Conservation (phyloP, 2,329 filamentous ascomycete genomes). For the Hypoxylon sp. region DNA sequence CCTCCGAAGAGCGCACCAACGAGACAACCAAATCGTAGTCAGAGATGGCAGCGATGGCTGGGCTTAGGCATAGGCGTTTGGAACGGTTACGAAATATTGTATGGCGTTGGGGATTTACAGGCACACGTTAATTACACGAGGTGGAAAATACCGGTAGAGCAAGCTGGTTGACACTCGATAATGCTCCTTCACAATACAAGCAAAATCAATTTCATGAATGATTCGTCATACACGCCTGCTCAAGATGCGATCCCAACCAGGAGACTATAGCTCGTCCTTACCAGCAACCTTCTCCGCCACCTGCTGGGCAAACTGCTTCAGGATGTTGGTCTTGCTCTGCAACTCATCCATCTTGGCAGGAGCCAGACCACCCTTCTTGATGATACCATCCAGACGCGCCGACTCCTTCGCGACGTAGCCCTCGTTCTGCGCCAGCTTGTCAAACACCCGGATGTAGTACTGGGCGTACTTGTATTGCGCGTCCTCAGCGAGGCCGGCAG, state of each 20-base stretch:
- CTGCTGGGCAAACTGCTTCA: constrained; percentile 76
- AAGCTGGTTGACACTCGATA: constrained; percentile 6
- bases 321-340: constrained; percentile 84
- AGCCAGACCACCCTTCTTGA: constrained; percentile 86
- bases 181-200: constrained; percentile 18
- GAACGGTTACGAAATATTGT: constrained; percentile 28
- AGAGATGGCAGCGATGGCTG: not conserved
- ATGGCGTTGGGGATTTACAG: constrained; percentile 36
- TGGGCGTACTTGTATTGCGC: constrained; percentile 79
- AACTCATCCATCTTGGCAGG: constrained; percentile 90
- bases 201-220: constrained; percentile 19
- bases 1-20: constrained; percentile 57
- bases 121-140: constrained; percentile 12
- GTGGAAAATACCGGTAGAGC: constrained; percentile 6
- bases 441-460: constrained; percentile 92
- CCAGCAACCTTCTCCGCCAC: constrained; percentile 59
- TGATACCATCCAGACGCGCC: constrained; percentile 76
- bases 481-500: constrained; percentile 68
- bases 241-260: constrained; percentile 8
- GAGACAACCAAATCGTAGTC: constrained; percentile 48
- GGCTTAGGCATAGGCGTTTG: not conserved
- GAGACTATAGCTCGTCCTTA: constrained; percentile 75
- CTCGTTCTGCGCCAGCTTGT: constrained; percentile 81
- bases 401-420: constrained; percentile 87
- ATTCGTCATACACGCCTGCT: constrained; percentile 19